These are phyloP conservation scores for Nakazawaea ambrosiae DNA, from an alignment of 805 yeast species.

Conservation along the genomic window DNA sequence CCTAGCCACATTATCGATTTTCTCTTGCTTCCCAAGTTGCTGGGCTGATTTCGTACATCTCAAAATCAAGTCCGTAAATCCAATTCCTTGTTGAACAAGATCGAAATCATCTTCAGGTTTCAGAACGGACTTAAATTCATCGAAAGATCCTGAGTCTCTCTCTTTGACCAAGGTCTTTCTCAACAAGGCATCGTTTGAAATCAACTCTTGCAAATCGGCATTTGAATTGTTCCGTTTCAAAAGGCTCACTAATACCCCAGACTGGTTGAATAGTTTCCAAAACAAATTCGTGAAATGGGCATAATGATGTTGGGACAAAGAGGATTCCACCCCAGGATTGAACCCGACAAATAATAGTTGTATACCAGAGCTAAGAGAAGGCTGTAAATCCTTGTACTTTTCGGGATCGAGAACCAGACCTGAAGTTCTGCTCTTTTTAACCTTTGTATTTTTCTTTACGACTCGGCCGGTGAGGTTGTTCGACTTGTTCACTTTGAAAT, in stretches of 20 bases:
- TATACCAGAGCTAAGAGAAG: slow-evolving; percentile 19
- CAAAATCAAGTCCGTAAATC: slow-evolving; percentile 65
- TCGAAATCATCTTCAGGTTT: slow-evolving; percentile 16
- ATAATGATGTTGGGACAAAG: slow-evolving; percentile 57
- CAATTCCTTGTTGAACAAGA: slow-evolving; percentile 39
- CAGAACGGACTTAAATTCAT: neutral
- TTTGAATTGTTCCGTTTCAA: neutral
- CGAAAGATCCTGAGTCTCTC: neutral
- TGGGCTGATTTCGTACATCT: slow-evolving; percentile 55
- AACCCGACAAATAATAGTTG: slow-evolving; percentile 57
- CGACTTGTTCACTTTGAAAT: too few species aligned
- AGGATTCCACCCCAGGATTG: slow-evolving; percentile 65
- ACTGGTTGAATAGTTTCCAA: slow-evolving; percentile 56
- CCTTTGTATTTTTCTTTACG: too few species aligned
- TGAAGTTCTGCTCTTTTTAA: too few species aligned
- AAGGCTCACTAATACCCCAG: slow-evolving; percentile 22
- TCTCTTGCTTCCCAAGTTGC: slow-evolving; percentile 46
- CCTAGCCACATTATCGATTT: slow-evolving; percentile 45
- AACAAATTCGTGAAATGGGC: slow-evolving; percentile 66
- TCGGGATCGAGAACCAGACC: too few species aligned
- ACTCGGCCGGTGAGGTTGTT: too few species aligned
- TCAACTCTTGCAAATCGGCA: neutral
- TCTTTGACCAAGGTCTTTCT: neutral
- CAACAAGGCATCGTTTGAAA: neutral
- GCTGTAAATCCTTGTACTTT: slow-evolving; percentile 11